Evolutionary conservation across 2,329 filamentous ascomycete genomes (phyloP), one percentile per base, ranked within the genome.

Genomic region (Elsinoe fawcettii): DNA sequence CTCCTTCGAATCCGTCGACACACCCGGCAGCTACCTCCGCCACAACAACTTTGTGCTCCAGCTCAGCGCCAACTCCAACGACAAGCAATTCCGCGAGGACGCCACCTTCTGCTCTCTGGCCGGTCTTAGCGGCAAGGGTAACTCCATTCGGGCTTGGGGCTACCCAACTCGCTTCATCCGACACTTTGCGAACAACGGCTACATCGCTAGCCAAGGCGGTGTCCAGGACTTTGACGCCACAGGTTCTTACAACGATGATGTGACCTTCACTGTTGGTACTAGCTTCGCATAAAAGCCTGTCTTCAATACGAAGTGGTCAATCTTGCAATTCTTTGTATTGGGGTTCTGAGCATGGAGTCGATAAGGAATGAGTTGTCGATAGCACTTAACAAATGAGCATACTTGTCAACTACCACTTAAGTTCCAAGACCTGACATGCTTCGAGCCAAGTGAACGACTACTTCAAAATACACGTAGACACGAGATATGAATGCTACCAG

Each of bases 1-100:
- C 65, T 85, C 82, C 0, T 85, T 85, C 60, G 82, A 85, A 68
- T 82, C 80, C 0, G 68, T 67, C 9, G 81, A 84, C 59, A 77
- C 77, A 0, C 70, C 82, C 1, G 82, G 82, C 2, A 81, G 77
- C 69, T 86, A 74, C 65, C 72, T 85, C 3, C 74, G 82, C 0
- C 82, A 85, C 70, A 73, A 67, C 60, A 65, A 77, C 67, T 85
- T 82, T 54, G 72, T 20, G 25, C 76, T 85, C 0, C 47, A 67
- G 32, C 61, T 85, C 46, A 67, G 71, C 41, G 73, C 75, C 58
- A 76, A 77, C 60, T 82, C 85, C 60, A 75, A 75, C 56, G 73
- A 71, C 57, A 82, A 84, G 72, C 69, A 71, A 54, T 83, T 85
- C 69, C 36, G 69, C 3, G 81, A 85, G 62, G 82, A 85, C 49